A percentile compares a stretch with the other conserved stretches of the same genome.
Evolutionary conservation across 805 yeast species (phyloP).

Genomic region (Saccharomycopsis lassenensis): DNA sequence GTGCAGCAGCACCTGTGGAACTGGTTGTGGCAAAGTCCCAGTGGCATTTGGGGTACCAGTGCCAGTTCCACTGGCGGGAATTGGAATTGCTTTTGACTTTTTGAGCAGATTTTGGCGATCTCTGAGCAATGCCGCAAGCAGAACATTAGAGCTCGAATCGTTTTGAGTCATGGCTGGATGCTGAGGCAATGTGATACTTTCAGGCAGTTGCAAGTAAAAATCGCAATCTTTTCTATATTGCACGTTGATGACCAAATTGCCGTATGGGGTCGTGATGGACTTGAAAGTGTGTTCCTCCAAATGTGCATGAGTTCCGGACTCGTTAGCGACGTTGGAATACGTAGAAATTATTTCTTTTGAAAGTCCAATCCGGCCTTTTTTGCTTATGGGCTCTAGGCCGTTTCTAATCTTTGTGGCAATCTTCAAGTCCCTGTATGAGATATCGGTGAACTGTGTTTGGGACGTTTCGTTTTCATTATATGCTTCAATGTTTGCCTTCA

Average conservation of each 20-base stretch:
- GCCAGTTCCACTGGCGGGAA: too few relatives aligned
- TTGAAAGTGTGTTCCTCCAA: conserved; percentile 51
- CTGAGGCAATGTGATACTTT: conserved; percentile 1
- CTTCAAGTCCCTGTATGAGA: conserved; percentile 26
- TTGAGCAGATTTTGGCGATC: too few relatives aligned
- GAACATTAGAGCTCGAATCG: conserved; percentile 40
- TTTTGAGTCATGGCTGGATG: conserved; percentile 20
- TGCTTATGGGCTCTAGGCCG: conserved; percentile 67
- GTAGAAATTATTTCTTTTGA: conserved; percentile 48
- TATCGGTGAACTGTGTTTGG: too few relatives aligned
- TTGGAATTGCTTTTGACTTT: too few relatives aligned
- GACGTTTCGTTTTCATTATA: conserved; percentile 3
- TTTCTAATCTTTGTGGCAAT: conserved; percentile 58
- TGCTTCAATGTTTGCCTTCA: conserved; percentile 3
- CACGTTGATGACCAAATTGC: conserved; percentile 63
- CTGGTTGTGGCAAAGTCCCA: too few relatives aligned
- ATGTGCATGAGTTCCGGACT: conserved; percentile 34
- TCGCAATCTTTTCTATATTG: conserved; percentile 66
- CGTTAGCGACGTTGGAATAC: conserved; percentile 25
- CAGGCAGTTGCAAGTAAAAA: conserved; percentile 37
- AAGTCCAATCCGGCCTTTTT: conserved; percentile 78
- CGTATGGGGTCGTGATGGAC: conserved; percentile 67
- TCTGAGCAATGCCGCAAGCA: conserved; percentile 40
- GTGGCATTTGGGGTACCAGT: too few relatives aligned
- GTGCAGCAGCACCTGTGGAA: too few relatives aligned